Conservation (phyloP, 2,329 filamentous ascomycete species). For the Dothiorella sarmentorum region DNA sequence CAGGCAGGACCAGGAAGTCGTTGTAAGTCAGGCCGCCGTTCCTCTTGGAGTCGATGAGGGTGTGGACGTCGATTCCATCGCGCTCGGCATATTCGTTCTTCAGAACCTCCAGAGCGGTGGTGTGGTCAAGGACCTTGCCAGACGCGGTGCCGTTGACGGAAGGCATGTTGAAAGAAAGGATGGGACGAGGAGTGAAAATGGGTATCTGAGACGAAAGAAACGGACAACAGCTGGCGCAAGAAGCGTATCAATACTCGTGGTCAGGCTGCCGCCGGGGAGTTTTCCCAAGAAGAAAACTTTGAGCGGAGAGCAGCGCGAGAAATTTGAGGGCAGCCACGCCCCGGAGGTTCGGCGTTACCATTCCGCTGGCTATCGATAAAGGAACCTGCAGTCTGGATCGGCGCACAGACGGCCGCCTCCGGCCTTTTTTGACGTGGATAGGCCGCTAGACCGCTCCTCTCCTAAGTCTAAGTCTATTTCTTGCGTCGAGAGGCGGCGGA, state of each 20-base stretch:
- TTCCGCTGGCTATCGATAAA: slow-evolving; percentile 15
- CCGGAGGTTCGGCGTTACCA: slow-evolving; percentile 14
- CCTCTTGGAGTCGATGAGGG: slow-evolving; percentile 85
- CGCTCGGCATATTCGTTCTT: slow-evolving; percentile 69
- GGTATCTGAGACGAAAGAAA: slow-evolving; percentile 20
- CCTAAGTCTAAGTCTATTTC: no score
- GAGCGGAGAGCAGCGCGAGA: slow-evolving; percentile 25
- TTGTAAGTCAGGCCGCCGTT: slow-evolving; percentile 97
- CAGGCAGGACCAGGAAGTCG: slow-evolving; percentile 93
- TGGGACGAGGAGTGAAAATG: background rate
- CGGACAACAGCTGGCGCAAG: slow-evolving; percentile 31
- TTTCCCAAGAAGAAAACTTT: slow-evolving; percentile 47
- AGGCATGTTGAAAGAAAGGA: slow-evolving; percentile 57
- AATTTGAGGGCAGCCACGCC: slow-evolving; percentile 14
- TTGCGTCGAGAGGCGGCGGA: no score
- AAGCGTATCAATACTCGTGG: slow-evolving; percentile 35
- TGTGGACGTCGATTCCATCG: slow-evolving; percentile 84
- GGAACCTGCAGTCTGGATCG: background rate
- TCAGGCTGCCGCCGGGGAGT: slow-evolving; percentile 55
- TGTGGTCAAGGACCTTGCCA: slow-evolving; percentile 65
- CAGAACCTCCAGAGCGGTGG: slow-evolving; percentile 74
- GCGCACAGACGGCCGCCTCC: no score
- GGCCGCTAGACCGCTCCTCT: no score
- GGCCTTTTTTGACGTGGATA: no score
- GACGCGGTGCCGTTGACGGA: slow-evolving; percentile 60